Evolutionary conservation across 805 yeast genomes (phyloP).

Genomic region (Starmera dryadoides): DNA sequence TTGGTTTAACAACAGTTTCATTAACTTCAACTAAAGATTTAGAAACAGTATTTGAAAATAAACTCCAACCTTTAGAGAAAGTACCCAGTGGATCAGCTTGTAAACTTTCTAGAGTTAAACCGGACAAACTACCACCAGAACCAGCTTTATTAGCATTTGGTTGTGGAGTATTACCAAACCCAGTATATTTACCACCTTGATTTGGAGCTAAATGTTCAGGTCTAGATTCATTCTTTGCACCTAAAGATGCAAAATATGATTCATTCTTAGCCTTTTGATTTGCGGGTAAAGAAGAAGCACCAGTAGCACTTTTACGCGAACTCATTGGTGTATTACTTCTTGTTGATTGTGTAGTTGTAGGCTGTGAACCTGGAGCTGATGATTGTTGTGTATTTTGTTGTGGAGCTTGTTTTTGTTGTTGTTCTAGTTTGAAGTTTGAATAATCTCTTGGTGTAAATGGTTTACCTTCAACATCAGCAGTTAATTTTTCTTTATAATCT

Average conservation of each 20-base stretch:
- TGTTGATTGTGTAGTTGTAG: conserved; percentile 2
- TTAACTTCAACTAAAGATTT: conserved; percentile 82
- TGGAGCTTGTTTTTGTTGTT: too few relatives aligned
- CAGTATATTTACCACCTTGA: conserved; percentile 88
- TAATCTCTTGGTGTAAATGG: conserved; percentile 59
- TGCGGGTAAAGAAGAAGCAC: conserved; percentile 12
- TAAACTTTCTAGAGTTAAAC: conserved; percentile 58
- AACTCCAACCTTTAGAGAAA: conserved; percentile 87
- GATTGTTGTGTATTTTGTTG: neutral
- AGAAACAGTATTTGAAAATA: conserved; percentile 79
- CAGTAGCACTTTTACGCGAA: conserved; percentile 36
- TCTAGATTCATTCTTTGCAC: conserved; percentile 61
- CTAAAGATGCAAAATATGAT: conserved; percentile 73
- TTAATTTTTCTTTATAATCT: conserved; percentile 80
- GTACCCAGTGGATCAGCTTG: conserved; percentile 90
- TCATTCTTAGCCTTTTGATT: conserved; percentile 53
- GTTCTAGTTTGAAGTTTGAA: conserved; percentile 17
- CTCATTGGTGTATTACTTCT: conserved; percentile 21
- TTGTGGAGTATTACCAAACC: conserved; percentile 80
- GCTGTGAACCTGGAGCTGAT: conserved; percentile 10
- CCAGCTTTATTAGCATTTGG: conserved; percentile 25
- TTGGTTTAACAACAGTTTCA: conserved; percentile 87
- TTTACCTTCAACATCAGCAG: conserved; percentile 67
- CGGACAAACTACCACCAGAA: conserved; percentile 38
- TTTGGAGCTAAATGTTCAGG: conserved; percentile 83